Evolutionary conservation across 31 red algal genomes (phyloP), one percentile per base, ranked within the genome.

Genomic region (Odonthalia washingtoniensis): DNA sequence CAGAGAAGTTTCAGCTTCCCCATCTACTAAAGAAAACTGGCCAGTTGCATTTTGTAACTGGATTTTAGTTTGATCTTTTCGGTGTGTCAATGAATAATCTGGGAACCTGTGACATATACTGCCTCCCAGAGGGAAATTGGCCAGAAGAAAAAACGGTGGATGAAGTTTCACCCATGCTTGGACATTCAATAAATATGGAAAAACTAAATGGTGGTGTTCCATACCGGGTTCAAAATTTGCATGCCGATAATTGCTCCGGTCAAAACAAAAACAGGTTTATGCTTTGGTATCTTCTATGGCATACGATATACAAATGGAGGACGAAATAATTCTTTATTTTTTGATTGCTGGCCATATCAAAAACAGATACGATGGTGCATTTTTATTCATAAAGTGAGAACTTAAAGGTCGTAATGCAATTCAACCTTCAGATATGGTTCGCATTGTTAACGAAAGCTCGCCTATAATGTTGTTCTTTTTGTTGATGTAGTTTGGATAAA

Each of bases 101-200:
- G 40, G 46, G 46, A 3, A 32, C 31, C 31, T 73, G 65, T 45
- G 53, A 68, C 43, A 53, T 87, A 1, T 78, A 40, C 61, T 44
- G 84, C 21, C 72, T 78, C 18, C 84, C 84, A 3, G 84, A 87
- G 62, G 84, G 84, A 1, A 46, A 87, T 32, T 87, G 84, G 84
- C 84, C 84, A 21, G 24, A 12, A 6, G 14, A 16, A n/a, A 77
- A 77, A 27, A 77, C 74, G 27, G 0, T 16, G 0, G 44, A 77
- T 44, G 74, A 77, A 45, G 74, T 77, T 26, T 0, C 24, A 21
- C 24, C 33, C 0, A 77, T 77, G 74, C 18, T 77, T 14, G 21
- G 21, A 14, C 9, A 57, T 21, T 57, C 9, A 9, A 57, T 57
- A 9, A 57, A 14, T 9, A 9, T 14, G 9, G 49, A 14, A 9